These are phyloP conservation scores for Candida yuanshanica DNA, from an alignment of 805 yeast species.

Conservation along the genomic window DNA sequence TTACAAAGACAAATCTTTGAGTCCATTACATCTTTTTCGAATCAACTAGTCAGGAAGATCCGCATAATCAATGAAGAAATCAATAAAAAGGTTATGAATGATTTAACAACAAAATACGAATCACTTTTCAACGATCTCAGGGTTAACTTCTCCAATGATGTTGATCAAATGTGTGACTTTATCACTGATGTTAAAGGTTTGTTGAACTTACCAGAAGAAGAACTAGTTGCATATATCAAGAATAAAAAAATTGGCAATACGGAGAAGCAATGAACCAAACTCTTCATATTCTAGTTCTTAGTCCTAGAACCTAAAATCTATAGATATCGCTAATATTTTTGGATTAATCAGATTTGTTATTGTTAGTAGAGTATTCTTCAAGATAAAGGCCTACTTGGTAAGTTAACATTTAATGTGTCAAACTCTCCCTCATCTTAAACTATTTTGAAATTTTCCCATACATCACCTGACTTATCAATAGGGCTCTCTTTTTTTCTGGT, in stretches of 20 bases:
- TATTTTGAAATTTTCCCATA: no score
- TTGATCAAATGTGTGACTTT: conserved; percentile 31
- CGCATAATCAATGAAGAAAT: conserved; percentile 32
- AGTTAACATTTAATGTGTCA: no score
- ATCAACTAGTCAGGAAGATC: conserved; percentile 30
- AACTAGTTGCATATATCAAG: conserved; percentile 26
- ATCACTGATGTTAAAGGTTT: conserved; percentile 30
- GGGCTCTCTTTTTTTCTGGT: no score
- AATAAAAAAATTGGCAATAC: conserved; percentile 16
- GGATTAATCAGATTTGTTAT: no score
- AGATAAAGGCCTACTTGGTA: no score
- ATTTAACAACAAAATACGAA: conserved; percentile 31
- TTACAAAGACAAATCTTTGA: conserved; percentile 32
- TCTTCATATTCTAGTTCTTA: no score
- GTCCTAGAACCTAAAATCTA: no score
- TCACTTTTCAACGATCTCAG: conserved; percentile 27
- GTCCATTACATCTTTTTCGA: conserved; percentile 29
- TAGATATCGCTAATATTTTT: no score
- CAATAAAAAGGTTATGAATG: conserved; percentile 28
- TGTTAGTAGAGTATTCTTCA: no score
- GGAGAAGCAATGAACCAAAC: no score
- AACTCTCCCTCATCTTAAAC: no score
- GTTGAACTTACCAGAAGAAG: conserved; percentile 30
- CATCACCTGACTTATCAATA: no score
- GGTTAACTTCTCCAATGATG: conserved; percentile 29